Evolutionary conservation across 495 filamentous ascomycete species (phyloP).

Genomic region (Xeromyces bisporus): DNA sequence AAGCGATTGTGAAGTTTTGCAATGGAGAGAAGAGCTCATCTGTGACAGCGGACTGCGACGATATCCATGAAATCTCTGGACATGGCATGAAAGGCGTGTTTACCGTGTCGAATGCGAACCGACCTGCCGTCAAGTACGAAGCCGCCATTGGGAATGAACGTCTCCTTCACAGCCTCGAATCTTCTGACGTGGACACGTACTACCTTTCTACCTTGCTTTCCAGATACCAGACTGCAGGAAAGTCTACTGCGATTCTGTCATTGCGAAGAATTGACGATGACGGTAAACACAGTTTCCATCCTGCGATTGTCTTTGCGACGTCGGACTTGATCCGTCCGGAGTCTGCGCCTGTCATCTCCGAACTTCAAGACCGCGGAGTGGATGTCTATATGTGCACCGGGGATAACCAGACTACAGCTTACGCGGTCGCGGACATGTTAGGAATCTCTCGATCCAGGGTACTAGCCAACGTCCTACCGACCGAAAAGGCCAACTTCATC

Average conservation of each 20-base stretch:
- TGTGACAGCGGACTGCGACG: slow-evolving; percentile 18
- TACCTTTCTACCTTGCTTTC: slow-evolving; percentile 33
- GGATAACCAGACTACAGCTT: slow-evolving; percentile 42
- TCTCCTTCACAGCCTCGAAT: slow-evolving; percentile 34
- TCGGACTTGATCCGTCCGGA: slow-evolving; percentile 69
- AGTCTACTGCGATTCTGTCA: slow-evolving; percentile 57
- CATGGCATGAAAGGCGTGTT: slow-evolving; percentile 66
- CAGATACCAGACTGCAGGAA: slow-evolving; percentile 52
- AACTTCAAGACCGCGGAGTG: slow-evolving; percentile 47
- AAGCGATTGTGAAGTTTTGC: slow-evolving; percentile 60
- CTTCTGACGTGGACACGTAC: slow-evolving; percentile 14
- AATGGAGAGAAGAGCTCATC: slow-evolving; percentile 13
- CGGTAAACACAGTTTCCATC: slow-evolving; percentile 27
- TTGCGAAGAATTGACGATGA: slow-evolving; percentile 17
- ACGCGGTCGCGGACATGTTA: slow-evolving; percentile 52
- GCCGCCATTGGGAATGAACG: slow-evolving; percentile 74
- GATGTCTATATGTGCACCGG: slow-evolving; percentile 87
- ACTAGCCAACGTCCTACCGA: slow-evolving; percentile 74
- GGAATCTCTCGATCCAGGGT: slow-evolving; percentile 61
- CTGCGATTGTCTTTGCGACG: slow-evolving; percentile 49
- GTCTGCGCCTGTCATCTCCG: slow-evolving; percentile 43
- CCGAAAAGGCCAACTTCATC: slow-evolving; percentile 75
- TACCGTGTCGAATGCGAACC: slow-evolving; percentile 14
- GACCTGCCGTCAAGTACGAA: slow-evolving; percentile 27
- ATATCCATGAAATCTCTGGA: slow-evolving; percentile 61